Percentiles rank a stretch among this genome's conserved stretches.
Conservation (phyloP, 2,329 filamentous ascomycete species). For the Xylaria sp. region DNA sequence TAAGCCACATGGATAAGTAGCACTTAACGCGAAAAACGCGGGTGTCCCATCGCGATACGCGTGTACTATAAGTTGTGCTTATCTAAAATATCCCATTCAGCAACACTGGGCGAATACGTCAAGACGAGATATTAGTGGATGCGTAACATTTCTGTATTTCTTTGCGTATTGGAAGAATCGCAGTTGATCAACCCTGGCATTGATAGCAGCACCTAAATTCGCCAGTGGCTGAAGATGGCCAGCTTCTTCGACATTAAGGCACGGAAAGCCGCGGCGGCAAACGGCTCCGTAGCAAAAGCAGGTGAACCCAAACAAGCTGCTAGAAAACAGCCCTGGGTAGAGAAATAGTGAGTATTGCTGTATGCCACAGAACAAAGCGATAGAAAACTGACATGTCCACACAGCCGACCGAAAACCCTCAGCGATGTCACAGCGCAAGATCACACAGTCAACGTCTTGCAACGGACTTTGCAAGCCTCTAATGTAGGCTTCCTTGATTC, state of each 20-base stretch:
- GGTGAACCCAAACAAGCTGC: constrained; percentile 70
- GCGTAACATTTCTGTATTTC: neutral
- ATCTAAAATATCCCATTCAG: neutral
- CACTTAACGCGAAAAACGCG: constrained; percentile 39
- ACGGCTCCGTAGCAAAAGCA: constrained; percentile 72
- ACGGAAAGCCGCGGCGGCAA: constrained; percentile 78
- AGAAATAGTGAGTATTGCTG: constrained; percentile 84
- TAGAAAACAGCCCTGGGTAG: constrained; percentile 91
- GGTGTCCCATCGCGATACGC: constrained; percentile 21
- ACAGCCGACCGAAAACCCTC: constrained; percentile 89
- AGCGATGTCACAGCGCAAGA: constrained; percentile 97
- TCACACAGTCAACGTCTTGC: constrained; percentile 92
- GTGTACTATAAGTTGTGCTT: neutral
- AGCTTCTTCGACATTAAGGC: constrained; percentile 97
- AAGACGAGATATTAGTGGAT: neutral
- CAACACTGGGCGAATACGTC: neutral
- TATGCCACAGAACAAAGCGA: neutral
- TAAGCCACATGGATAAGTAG: constrained; percentile 14
- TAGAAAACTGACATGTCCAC: constrained; percentile 44
- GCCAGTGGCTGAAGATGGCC: constrained; percentile 66
- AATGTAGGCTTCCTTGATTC: constrained; percentile 67
- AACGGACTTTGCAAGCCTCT: constrained; percentile 90
- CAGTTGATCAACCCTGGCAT: neutral
- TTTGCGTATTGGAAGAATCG: neutral
- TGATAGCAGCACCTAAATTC: neutral